A percentile compares a stretch with the other conserved stretches of the same genome.
These are phyloP conservation scores for Yarrowia alimentaria DNA, from an alignment of 805 yeast species.

Conservation along the genomic window DNA sequence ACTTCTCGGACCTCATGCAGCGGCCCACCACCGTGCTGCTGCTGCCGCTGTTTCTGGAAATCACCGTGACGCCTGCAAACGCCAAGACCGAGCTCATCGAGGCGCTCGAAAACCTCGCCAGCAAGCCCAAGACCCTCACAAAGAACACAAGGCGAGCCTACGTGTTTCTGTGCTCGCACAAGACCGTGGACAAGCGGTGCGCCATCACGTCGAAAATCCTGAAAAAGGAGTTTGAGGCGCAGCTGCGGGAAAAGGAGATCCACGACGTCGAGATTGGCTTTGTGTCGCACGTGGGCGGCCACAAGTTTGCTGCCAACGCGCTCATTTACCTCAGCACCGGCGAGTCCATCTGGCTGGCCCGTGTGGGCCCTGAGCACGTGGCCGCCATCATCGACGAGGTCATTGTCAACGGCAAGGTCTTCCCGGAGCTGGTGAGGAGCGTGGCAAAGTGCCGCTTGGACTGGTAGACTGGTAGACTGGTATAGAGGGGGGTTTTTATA, in stretches of 20 bases:
- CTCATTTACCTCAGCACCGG: conserved; percentile 71
- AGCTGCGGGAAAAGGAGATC: conserved; percentile 67
- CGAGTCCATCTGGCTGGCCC: conserved; percentile 83
- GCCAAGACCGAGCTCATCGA: conserved; percentile 46
- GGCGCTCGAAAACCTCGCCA: conserved; percentile 43
- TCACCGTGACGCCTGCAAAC: conserved; percentile 49
- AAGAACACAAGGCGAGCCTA: conserved; percentile 26
- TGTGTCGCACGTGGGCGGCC: conserved; percentile 93
- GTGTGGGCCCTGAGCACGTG: conserved; percentile 75
- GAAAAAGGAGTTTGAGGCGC: conserved; percentile 71
- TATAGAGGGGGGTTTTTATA: background rate
- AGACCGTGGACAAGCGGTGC: conserved; percentile 87
- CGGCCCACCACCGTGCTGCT: conserved; percentile 59
- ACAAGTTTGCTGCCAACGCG: conserved; percentile 88
- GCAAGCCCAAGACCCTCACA: background rate
- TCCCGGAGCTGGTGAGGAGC: conserved; percentile 65
- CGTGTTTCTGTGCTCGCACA: conserved; percentile 82
- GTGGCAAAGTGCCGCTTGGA: conserved; percentile 36
- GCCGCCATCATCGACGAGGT: conserved; percentile 74
- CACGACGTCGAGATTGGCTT: conserved; percentile 69
- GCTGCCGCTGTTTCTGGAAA: conserved; percentile 74
- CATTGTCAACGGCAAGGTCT: conserved; percentile 63
- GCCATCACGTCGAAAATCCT: conserved; percentile 91
- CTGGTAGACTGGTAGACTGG: background rate
- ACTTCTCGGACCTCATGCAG: conserved; percentile 37